A percentile compares a stretch with the other conserved stretches of the same genome.
phyloP scores from a whole-genome alignment of 148 eudicot genomes.

The Camellia lanceoleosa region DNA sequence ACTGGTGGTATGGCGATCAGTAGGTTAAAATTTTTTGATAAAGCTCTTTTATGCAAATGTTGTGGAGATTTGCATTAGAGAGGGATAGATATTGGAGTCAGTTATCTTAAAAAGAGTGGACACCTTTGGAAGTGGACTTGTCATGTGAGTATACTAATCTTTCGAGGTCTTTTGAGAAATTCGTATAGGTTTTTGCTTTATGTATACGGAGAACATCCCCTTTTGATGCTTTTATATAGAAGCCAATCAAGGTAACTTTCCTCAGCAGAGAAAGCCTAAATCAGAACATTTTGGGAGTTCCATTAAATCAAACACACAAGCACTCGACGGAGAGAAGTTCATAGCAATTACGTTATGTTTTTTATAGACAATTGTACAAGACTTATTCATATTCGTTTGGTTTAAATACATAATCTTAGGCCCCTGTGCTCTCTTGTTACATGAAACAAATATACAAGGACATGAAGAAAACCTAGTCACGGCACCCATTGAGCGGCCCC shows the following conservation, averaged over 20 bases:
- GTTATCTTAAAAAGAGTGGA: no score
- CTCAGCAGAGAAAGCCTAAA: background rate
- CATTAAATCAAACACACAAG: no score
- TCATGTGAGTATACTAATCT: background rate
- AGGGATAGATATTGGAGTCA: no score
- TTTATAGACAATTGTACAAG: background rate
- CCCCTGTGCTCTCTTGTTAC: background rate
- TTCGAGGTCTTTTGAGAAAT: no score
- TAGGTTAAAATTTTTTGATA: no score
- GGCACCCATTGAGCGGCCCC: slow-evolving; percentile 99
- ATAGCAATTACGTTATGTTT: background rate
- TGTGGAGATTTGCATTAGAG: no score
- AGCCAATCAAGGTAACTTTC: background rate
- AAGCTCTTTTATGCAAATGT: no score
- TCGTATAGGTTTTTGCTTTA: no score
- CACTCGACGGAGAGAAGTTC: background rate
- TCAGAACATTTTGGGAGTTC: background rate
- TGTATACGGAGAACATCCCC: no score
- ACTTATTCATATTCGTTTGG: background rate
- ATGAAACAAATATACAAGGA: slow-evolving; percentile 5
- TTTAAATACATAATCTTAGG: background rate
- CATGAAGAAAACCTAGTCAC: slow-evolving; percentile 66
- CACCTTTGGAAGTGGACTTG: no score
- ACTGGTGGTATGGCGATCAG: no score
- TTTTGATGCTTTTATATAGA: background rate